These are phyloP conservation scores for Nothophoma quercina DNA, from an alignment of 2,329 filamentous ascomycete species.

Conservation along the genomic window DNA sequence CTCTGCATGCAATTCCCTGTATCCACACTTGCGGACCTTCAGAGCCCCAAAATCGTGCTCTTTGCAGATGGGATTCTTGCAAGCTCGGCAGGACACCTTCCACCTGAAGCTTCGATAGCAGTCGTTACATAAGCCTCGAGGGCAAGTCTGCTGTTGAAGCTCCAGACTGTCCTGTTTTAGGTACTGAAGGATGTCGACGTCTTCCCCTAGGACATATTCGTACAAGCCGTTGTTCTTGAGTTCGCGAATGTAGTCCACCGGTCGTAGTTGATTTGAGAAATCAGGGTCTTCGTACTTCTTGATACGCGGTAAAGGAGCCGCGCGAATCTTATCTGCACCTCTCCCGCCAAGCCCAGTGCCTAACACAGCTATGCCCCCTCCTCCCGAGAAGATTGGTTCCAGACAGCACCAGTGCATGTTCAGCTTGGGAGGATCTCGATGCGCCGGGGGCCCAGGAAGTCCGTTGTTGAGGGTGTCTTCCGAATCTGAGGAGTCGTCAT, in stretches of 20 bases:
- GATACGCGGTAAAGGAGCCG: slow-evolving; percentile 63
- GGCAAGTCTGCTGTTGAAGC: slow-evolving; percentile 56
- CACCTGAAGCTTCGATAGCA: slow-evolving; percentile 66
- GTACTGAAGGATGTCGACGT: slow-evolving; percentile 50
- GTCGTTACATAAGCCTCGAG: slow-evolving; percentile 64
- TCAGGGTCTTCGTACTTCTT: slow-evolving; percentile 65
- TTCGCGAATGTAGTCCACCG: slow-evolving; percentile 53
- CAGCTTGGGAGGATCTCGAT: slow-evolving; percentile 56
- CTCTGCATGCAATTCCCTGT: slow-evolving; percentile 62
- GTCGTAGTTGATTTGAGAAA: slow-evolving; percentile 58
- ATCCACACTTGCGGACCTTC: slow-evolving; percentile 65
- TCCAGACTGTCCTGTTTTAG: slow-evolving; percentile 53
- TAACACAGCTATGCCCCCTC: slow-evolving; percentile 65
- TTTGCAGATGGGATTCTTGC: slow-evolving; percentile 65
- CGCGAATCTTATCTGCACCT: slow-evolving; percentile 64
- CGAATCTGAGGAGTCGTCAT: slow-evolving; percentile 49
- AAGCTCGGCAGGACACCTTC: slow-evolving; percentile 66
- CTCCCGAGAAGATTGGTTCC: slow-evolving; percentile 66
- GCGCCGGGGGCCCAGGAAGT: slow-evolving; percentile 44
- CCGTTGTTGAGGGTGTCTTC: slow-evolving; percentile 48
- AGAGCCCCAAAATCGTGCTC: slow-evolving; percentile 66
- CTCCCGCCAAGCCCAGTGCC: slow-evolving; percentile 57
- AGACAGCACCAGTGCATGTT: slow-evolving; percentile 68
- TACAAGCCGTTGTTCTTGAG: slow-evolving; percentile 52
- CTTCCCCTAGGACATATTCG: slow-evolving; percentile 51